Percentiles rank a stretch among this genome's conserved stretches.
Conservation (phyloP, 176 grass and related monocot genomes). For the Carex parvula region DNA sequence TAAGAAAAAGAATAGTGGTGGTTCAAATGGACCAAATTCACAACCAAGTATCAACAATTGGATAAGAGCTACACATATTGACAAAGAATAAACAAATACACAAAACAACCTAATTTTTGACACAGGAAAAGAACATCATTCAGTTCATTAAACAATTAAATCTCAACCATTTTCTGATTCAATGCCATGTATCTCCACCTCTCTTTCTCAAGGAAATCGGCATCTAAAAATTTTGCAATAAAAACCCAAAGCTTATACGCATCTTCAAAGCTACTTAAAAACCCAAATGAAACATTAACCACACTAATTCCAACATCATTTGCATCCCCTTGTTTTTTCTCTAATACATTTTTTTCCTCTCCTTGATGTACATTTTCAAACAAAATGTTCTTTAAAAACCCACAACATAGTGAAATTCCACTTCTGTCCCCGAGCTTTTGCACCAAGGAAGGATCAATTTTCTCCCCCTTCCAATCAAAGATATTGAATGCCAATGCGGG, state of each 20-base stretch:
- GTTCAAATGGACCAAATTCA: background rate
- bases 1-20: background rate
- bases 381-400: slow-evolving; percentile 67
- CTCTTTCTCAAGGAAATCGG: slow-evolving; percentile 92
- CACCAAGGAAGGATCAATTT: slow-evolving; percentile 57
- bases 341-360: slow-evolving; percentile 39
- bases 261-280: slow-evolving; percentile 88
- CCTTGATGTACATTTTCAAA: slow-evolving; percentile 57
- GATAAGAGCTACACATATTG: slow-evolving; percentile 6
- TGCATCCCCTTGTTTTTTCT: slow-evolving; percentile 41
- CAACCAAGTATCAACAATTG: slow-evolving; percentile 1
- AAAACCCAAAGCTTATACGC: slow-evolving; percentile 83
- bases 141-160: slow-evolving; percentile 6
- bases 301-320: slow-evolving; percentile 58
- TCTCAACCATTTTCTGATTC: slow-evolving; percentile 70
- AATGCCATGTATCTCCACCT: slow-evolving; percentile 88
- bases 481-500: slow-evolving; percentile 86
- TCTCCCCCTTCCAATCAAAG: slow-evolving; percentile 84
- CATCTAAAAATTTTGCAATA: slow-evolving; percentile 85
- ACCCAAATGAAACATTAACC: slow-evolving; percentile 76
- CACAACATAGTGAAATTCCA: slow-evolving; percentile 70
- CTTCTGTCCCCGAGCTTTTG: slow-evolving; percentile 93
- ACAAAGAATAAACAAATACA: background rate
- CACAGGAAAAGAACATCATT: background rate
- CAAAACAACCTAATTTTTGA: background rate